Evolutionary conservation across 2,329 filamentous ascomycete genomes (phyloP).

Genomic region (Phaeosphaeria sp.): DNA sequence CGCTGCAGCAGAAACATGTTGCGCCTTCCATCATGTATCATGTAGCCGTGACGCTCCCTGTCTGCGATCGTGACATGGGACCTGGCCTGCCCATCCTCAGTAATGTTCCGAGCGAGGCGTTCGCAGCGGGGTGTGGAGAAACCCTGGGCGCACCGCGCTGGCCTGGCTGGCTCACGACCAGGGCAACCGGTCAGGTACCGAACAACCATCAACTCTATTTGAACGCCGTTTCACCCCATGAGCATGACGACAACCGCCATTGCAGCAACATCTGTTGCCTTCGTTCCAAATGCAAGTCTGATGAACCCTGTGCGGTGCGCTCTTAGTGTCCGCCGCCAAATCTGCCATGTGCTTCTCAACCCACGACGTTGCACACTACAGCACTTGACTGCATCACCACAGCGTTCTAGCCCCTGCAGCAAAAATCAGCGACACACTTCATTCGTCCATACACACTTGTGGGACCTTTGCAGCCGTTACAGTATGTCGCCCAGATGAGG

Average conservation of each 20-base stretch:
- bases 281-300: background rate
- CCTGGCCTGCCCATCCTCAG: conserved; percentile 39
- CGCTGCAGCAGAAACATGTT: conserved; percentile 28
- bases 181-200: conserved; percentile 47
- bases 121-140: conserved; percentile 47
- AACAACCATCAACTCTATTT: conserved; percentile 45
- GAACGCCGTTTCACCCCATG: conserved; percentile 27
- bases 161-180: conserved; percentile 43
- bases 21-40: conserved; percentile 27
- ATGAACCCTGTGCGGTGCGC: background rate
- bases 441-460: conserved; percentile 13
- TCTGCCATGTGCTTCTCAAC: background rate
- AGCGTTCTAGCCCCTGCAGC: background rate
- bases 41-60: conserved; percentile 30
- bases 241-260: background rate
- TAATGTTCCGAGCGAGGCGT: conserved; percentile 47
- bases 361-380: background rate
- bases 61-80: conserved; percentile 47
- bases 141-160: conserved; percentile 41
- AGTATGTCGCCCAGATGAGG: conserved; percentile 26
- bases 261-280: conserved; percentile 4
- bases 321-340: background rate
- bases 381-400: background rate
- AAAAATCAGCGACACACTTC: background rate
- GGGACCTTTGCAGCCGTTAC: conserved; percentile 23